Evolutionary conservation across 768 basidiomycete species (phyloP), one percentile per base, ranked within the genome.

Genomic region (Nidularia sp.): DNA sequence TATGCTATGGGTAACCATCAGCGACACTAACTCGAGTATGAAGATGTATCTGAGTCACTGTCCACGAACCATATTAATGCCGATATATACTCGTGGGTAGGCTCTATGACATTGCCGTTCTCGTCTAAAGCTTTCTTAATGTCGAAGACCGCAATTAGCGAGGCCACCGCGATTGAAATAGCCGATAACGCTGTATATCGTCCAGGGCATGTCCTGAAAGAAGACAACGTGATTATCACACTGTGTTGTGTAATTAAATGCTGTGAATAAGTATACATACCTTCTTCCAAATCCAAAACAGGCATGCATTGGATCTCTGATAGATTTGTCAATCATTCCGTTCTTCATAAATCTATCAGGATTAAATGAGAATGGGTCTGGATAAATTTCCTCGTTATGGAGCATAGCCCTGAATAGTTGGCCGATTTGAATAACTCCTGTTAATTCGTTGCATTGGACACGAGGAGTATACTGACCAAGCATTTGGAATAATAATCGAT

Each of bases 401-500:
- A 55, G 47, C 22, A 59, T 59, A 5, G 58, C 49, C 58, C 57
- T 59, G 25, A 25, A 25, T 25, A 25, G 25, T 25, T 25, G 25
- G 2, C 25, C 25, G 25, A 25, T 25, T 25, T 25, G 25, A 25
- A 25, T 25, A 25, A 25, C 25, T 25, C 25, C 2, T 25, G 25
- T 25, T 25, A 25, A 25, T 25, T 25, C 25, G 25, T 25, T 25
- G 25, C 25, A 25, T 25, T 25, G 25, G 25, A 25, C 3, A 25
- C 25, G 25, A 25, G 25, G 25, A 25, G 25, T 25, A 25, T 25
- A 48, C 52, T 29, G 45, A 70, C 71, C 68, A 71, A 39, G 59
- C 55, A 48, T 71, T 71, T 2, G 62, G 45, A 35, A 70, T 53
- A 45, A 69, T 49, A 12, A 66, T 58, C 2, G 66, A 52, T 2